Conservation (phyloP, 768 basidiomycete species). For the Lactifluus hygrophoroides region DNA sequence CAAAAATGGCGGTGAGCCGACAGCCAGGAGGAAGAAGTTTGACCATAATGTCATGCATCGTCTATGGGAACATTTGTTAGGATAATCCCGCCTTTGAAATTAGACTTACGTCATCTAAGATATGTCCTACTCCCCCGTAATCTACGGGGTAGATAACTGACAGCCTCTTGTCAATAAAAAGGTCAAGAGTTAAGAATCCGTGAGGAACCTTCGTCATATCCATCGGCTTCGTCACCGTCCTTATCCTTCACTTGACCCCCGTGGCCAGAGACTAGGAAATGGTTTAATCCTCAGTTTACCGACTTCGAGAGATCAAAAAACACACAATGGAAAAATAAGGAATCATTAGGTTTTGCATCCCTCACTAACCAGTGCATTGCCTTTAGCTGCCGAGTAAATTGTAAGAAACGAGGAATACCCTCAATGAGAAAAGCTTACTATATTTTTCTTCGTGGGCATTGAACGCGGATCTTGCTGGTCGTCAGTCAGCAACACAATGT, state of each 20-base stretch:
- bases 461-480: slow-evolving; percentile 36
- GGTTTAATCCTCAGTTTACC: background rate
- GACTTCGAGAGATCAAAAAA: background rate
- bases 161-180: background rate
- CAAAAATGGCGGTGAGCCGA: slow-evolving; percentile 54
- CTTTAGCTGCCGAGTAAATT: slow-evolving; percentile 26
- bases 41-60: slow-evolving; percentile 39
- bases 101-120: slow-evolving; percentile 60
- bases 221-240: slow-evolving; percentile 73
- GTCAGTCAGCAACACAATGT: slow-evolving; percentile 53
- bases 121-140: slow-evolving; percentile 64
- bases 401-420: background rate
- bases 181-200: background rate
- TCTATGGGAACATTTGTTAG: slow-evolving; percentile 23
- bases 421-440: slow-evolving; percentile 27
- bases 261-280: slow-evolving; percentile 71
- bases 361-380: slow-evolving; percentile 54
- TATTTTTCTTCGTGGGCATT: slow-evolving; percentile 46
- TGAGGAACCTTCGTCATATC: slow-evolving; percentile 61
- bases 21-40: slow-evolving; percentile 55
- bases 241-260: slow-evolving; percentile 83
- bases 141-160: slow-evolving; percentile 86
- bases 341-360: slow-evolving; percentile 45
- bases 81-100: background rate
- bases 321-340: slow-evolving; percentile 46